Base-by-base conservation (phyloP, 148 eudicot species). In the Rhododendron henanense region DNA sequence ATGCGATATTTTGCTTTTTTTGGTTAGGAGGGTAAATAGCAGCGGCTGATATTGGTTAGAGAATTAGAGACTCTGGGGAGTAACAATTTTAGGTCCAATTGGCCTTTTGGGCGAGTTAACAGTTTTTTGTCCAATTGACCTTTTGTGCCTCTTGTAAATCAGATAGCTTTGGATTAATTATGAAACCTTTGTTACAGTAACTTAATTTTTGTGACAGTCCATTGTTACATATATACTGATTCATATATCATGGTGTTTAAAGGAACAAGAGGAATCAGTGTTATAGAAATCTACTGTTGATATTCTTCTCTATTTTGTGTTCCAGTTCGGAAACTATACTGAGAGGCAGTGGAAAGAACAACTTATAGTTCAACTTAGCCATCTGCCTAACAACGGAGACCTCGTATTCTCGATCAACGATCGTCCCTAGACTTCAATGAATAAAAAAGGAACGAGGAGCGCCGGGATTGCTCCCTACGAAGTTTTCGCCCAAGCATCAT, bases 191-290 rank as follows among this genome's bases (percentile, higher is more conserved):
- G 5, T n/a, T 16, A 2, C 0, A 3, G 67, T 75, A 48, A 18
- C 87, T 85, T 83, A 89, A 85, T 83, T 84, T 85, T 83, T 86
- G 57, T 87, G 89, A 41, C 88, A 87, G 51, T 61, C 63, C 81
- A 81, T 74, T 53, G 14, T 81, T 51, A 71, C 13, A 57, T 51
- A 31, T 31, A 31, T 31, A 50, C 79, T 86, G 78, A 61, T 53
- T 51, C 35, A 53, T 33, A 31, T 18, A 7, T 41, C 6, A 31
- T 51, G 44, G 51, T 81, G 67, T 18, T 33, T 16, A 28, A 33
- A 81, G 69, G 3, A 53, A 71, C 28, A 37, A 53, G 45, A 31
- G 13, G 37, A 47, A 53, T 53, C 18, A 47, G 50, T 50, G 39
- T 50, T 50, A 51, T 31, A 50, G 61, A 18, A 51, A 53, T 51